phyloP scores from a whole-genome alignment of 768 basidiomycete species.

The Suillus decipiens region DNA sequence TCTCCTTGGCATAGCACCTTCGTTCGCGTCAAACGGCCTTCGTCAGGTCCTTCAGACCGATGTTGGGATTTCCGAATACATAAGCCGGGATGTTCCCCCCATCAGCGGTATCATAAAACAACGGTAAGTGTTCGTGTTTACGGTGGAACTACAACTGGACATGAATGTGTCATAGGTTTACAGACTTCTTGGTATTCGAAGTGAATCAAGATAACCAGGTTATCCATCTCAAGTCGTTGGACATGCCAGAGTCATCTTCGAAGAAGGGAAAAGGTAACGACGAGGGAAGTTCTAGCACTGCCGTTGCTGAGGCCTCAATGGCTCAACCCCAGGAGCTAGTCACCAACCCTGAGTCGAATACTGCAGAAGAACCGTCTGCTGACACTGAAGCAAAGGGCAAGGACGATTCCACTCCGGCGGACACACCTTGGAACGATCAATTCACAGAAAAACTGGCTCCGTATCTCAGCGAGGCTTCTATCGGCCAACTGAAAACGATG shows the following conservation, averaged over 20 bases:
- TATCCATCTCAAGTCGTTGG: conserved; percentile 78
- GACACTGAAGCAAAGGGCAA: conserved; percentile 17
- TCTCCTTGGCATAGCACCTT: conserved; percentile 60
- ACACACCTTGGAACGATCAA: conserved; percentile 66
- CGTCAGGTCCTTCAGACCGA: conserved; percentile 71
- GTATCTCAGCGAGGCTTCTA: conserved; percentile 62
- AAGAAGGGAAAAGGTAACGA: conserved; percentile 38
- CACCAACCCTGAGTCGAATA: conserved; percentile 9
- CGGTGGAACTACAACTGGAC: not conserved
- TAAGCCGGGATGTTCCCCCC: conserved; percentile 64
- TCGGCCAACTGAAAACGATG: conserved; percentile 68
- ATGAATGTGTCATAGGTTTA: conserved; percentile 63
- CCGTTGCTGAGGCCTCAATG: conserved; percentile 10
- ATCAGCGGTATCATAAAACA: conserved; percentile 97
- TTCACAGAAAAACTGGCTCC: conserved; percentile 57
- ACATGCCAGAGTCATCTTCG: conserved; percentile 59
- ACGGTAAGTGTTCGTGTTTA: conserved; percentile 51
- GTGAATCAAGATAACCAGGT: conserved; percentile 81
- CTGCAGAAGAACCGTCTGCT: conserved; percentile 1
- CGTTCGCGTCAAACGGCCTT: conserved; percentile 49
- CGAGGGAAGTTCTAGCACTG: conserved; percentile 17
- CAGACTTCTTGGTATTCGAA: conserved; percentile 95
- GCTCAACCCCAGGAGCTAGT: not conserved
- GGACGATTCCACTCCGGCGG: conserved; percentile 20
- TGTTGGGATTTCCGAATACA: conserved; percentile 90